Percentiles rank a stretch among this genome's conserved stretches.
These are phyloP conservation scores for Bifiguratus adelaidae DNA, from an alignment of 192 early-diverging fungal genomes.

Conservation along the genomic window DNA sequence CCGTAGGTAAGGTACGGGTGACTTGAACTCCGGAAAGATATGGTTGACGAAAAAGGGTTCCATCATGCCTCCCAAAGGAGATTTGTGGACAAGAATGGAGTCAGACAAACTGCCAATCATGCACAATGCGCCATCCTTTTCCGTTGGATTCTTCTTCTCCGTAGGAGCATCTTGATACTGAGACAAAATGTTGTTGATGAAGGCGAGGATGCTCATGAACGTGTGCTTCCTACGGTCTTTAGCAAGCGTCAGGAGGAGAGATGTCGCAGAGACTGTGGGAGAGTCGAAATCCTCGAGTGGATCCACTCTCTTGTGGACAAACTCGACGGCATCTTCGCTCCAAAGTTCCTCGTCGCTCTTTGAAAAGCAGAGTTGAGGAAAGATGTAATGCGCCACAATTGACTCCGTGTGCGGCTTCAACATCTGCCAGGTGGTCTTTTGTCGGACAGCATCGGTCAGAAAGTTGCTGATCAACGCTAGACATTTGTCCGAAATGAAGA, in stretches of 20 bases:
- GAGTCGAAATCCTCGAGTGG: constrained; percentile 80
- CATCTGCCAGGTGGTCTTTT: constrained; percentile 84
- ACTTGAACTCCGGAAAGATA: constrained; percentile 87
- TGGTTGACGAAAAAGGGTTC: constrained; percentile 77
- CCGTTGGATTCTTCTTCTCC: constrained; percentile 58
- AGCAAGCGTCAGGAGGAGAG: constrained; percentile 70
- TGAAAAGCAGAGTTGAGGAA: constrained; percentile 87
- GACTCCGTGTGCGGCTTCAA: constrained; percentile 76
- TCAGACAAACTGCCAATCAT: constrained; percentile 76
- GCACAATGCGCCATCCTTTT: constrained; percentile 85
- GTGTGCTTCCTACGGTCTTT: constrained; percentile 67
- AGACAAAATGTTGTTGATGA: constrained; percentile 67
- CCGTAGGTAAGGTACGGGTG: constrained; percentile 62
- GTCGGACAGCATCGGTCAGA: constrained; percentile 78
- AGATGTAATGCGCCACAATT: constrained; percentile 82
- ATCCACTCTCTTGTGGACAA: constrained; percentile 69
- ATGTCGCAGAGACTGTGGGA: constrained; percentile 58
- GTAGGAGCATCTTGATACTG: constrained; percentile 54
- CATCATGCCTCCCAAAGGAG: constrained; percentile 64
- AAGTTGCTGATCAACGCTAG: constrained; percentile 60
- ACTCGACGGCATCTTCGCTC: constrained; percentile 91
- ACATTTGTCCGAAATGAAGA: constrained; percentile 63
- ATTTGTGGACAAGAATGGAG: constrained; percentile 49
- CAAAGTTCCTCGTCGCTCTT: constrained; percentile 79
- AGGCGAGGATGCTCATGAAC: constrained; percentile 66